Percentiles rank a stretch among this genome's conserved stretches.
phyloP scores from a whole-genome alignment of 1,284 basidiomycete species.

The Marasmius oreades region DNA sequence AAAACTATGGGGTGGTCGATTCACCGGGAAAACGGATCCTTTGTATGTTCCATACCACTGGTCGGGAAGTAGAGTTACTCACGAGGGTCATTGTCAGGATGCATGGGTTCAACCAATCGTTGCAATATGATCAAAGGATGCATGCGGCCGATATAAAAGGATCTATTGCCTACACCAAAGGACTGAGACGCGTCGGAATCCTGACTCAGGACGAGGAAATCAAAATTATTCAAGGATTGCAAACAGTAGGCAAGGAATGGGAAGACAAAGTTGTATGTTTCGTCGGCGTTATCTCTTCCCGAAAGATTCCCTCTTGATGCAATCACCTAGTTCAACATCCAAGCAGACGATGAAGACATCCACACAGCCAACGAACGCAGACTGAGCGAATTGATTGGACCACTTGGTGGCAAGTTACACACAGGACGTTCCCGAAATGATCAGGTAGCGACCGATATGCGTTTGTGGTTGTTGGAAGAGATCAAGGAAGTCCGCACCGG shows the following conservation, averaged over 20 bases:
- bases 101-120: conserved; percentile 94
- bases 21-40: conserved; percentile 86
- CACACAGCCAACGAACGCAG: conserved; percentile 99
- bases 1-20: conserved; percentile 87
- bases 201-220: conserved; percentile 72
- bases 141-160: conserved; percentile 89
- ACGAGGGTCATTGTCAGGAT: conserved; percentile 51
- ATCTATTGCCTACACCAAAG: conserved; percentile 94
- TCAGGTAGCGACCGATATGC: conserved; percentile 97
- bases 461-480: conserved; percentile 90
- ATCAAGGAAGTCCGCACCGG: conserved; percentile 69
- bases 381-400: conserved; percentile 89
- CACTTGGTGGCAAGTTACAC: conserved; percentile 89
- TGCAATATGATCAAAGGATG: conserved; percentile 95
- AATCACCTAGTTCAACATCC: conserved; percentile 56
- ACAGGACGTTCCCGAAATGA: conserved; percentile 97
- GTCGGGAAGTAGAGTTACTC: not conserved
- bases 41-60: conserved; percentile 50
- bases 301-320: not conserved
- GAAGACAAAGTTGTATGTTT: conserved; percentile 57
- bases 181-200: conserved; percentile 77
- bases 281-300: not conserved
- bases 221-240: conserved; percentile 79
- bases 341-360: conserved; percentile 93
- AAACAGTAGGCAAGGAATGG: conserved; percentile 85